Percentiles rank a stretch among this genome's conserved stretches.
Conservation (phyloP, 768 basidiomycete species). For the Kondoa subrosea region DNA sequence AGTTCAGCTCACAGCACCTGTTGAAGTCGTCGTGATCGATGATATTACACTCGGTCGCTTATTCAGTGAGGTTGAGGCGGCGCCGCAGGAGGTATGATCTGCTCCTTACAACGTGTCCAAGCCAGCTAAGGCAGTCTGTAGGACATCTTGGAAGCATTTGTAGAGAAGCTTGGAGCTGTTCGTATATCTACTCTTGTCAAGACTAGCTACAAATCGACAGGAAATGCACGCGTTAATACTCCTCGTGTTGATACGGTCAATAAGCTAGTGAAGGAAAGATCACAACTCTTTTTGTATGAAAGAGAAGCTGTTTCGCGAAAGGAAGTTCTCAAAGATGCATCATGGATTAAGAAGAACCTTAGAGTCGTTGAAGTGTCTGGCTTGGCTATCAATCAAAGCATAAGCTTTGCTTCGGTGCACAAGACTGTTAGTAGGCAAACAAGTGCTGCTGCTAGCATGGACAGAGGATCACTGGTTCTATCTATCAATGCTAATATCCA, state of each 20-base stretch:
- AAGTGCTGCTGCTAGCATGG: slow-evolving; percentile 47
- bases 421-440: slow-evolving; percentile 36
- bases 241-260: slow-evolving; percentile 20
- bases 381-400: neutral
- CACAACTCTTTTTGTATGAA: slow-evolving; percentile 86
- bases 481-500: slow-evolving; percentile 31
- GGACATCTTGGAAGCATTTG: slow-evolving; percentile 79
- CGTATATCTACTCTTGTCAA: slow-evolving; percentile 54
- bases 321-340: slow-evolving; percentile 29
- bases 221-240: slow-evolving; percentile 8
- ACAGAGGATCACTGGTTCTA: slow-evolving; percentile 23
- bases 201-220: slow-evolving; percentile 46
- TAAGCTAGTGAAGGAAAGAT: slow-evolving; percentile 19
- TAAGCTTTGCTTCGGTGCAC: neutral
- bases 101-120: no score
- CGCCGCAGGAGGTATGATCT: neutral
- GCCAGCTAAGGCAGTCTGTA: no score
- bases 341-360: slow-evolving; percentile 30
- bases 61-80: slow-evolving; percentile 3
- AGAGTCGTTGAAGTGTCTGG: slow-evolving; percentile 21
- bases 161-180: slow-evolving; percentile 54
- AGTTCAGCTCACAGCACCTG: slow-evolving; percentile 19
- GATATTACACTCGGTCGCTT: slow-evolving; percentile 43
- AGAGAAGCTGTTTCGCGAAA: slow-evolving; percentile 34
- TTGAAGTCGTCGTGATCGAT: slow-evolving; percentile 61